Conservation (phyloP, 1,139 yeast genomes). For the Candida neerlandica region DNA sequence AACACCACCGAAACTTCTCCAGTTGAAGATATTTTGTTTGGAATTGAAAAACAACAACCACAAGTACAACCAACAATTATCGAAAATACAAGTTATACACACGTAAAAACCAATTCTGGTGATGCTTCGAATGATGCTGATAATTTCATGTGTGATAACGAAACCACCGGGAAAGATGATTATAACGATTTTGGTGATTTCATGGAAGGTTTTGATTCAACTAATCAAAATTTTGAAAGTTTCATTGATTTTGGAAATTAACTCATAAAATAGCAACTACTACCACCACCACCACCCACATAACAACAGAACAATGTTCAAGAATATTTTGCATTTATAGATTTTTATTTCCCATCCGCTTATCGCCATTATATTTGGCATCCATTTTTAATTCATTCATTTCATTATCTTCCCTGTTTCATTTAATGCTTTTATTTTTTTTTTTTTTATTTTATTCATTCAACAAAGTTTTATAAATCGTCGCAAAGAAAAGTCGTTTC, state of each 20-base stretch:
- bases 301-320: neutral
- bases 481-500: neutral
- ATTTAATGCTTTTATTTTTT: neutral
- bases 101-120: constrained; percentile 2
- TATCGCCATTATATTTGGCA: neutral
- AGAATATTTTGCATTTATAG: neutral
- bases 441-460: neutral
- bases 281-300: too few species aligned
- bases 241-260: constrained; percentile 9
- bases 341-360: neutral
- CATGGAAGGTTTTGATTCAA: neutral
- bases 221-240: constrained; percentile 4
- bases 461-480: neutral
- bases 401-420: neutral
- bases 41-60: neutral
- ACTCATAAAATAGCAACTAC: neutral
- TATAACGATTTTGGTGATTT: constrained; percentile 4
- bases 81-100: constrained; percentile 4
- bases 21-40: constrained; percentile 6
- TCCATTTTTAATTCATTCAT: neutral
- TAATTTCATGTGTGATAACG: neutral
- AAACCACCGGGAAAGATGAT: constrained; percentile 4
- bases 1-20: constrained; percentile 7
- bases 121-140: neutral
- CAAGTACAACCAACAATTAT: neutral